Base-by-base conservation (phyloP, 148 eudicot genomes). In the Dianthus caryophyllus region DNA sequence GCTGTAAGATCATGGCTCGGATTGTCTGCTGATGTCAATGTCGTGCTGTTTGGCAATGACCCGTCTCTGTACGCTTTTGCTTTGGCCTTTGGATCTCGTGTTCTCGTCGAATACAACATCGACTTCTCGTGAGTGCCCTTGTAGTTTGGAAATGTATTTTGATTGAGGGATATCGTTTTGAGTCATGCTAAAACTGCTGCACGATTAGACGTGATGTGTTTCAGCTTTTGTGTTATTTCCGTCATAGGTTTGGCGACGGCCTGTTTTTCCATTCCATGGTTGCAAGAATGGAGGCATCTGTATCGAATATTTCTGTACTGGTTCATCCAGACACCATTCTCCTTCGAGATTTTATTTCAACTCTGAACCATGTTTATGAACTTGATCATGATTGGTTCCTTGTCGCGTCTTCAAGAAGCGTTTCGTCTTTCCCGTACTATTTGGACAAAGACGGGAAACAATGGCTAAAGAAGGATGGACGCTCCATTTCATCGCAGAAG, bases 211-310 rank as follows among this genome's bases (percentile, higher is more conserved):
- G 65, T 67, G 69, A 68, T 51, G 61, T 46, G 21, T 64, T 68
- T 30, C 31, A 69, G 15, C 39, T 57, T n/a, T 44, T 29, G 39
- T 66, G 50, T 31, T 11, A 24, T 60, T 69, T 52, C 13, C 5
- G 49, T 25, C 64, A 12, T 81, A 94, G 98, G 80, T 94, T 94
- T 62, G 64, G 81, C 18, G 80, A 83, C 67, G 82, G 80, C 61
- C 90, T 96, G 16, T 94, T 88, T 74, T 90, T 94, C 71, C 98
- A 94, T 78, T 90, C 98, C 68, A 88, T 94, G 91, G 85, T 94
- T 76, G 91, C 96, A 69, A 88, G 96, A 84, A 73, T 90, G 33
- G 84, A 78, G 76, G 84, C 84, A 70, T 87, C 87, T 11, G 53
- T 71, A 29, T 94, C 97, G 8, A 87, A 86, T 75, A 73, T 94